Evolutionary conservation across 2,329 filamentous ascomycete genomes (phyloP).

Genomic region (Cadophora sp.): DNA sequence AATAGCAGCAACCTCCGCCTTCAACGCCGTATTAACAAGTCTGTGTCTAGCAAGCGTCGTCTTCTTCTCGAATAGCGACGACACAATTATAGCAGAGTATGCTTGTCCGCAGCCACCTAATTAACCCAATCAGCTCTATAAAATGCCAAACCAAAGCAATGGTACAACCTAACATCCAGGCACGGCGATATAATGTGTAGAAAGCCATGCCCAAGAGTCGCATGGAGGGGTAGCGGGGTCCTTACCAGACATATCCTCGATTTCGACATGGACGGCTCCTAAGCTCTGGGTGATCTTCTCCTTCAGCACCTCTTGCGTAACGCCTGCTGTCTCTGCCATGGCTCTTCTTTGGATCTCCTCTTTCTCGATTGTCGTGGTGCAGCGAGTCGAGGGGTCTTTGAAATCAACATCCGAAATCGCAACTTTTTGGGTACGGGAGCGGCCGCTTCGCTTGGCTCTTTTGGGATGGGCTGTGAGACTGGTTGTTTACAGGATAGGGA

Average conservation of each 20-base stretch:
- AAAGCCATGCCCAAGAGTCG: neutral
- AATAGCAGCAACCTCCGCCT: slow-evolving; percentile 75
- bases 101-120: slow-evolving; percentile 74
- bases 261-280: slow-evolving; percentile 79
- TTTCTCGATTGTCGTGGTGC: neutral
- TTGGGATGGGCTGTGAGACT: neutral
- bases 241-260: slow-evolving; percentile 90
- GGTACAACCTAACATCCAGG: neutral
- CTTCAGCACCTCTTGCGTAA: slow-evolving; percentile 77
- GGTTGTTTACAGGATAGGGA: neutral
- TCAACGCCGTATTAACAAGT: slow-evolving; percentile 70
- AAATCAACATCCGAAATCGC: slow-evolving; percentile 7
- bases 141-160: neutral
- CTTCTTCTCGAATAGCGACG: slow-evolving; percentile 63
- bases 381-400: neutral
- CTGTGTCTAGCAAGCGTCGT: slow-evolving; percentile 70
- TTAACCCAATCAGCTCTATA: slow-evolving; percentile 7
- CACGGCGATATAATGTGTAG: neutral
- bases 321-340: slow-evolving; percentile 63
- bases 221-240: slow-evolving; percentile 33
- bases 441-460: slow-evolving; percentile 18
- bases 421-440: neutral
- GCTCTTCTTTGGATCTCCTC: slow-evolving; percentile 24
- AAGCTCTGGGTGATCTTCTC: slow-evolving; percentile 73
- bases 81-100: slow-evolving; percentile 73